Evolutionary conservation across 345 rosid species (phyloP).

Genomic region (Euphorbia peplus): DNA sequence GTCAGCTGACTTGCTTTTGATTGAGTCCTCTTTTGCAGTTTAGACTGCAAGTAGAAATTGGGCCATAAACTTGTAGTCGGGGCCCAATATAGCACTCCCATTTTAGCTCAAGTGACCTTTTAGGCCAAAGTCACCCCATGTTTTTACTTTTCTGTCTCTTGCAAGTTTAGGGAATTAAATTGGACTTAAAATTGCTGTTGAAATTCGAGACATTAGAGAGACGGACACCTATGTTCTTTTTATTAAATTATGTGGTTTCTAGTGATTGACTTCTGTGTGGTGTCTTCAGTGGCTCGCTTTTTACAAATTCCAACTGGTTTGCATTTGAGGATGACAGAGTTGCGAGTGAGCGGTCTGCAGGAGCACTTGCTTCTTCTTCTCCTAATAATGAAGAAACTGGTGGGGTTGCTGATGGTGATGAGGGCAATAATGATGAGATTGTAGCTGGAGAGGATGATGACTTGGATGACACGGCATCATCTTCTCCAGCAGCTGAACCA

Average conservation of each 20-base stretch:
- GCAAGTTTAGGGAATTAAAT: not conserved
- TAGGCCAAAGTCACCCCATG: not conserved
- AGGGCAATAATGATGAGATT: constrained; percentile 35
- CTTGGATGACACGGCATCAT: constrained; percentile 45
- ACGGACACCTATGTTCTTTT: not conserved
- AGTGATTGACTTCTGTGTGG: constrained; percentile 2
- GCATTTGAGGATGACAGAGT: constrained; percentile 73
- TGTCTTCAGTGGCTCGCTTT: constrained; percentile 66
- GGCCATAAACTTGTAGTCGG: not conserved
- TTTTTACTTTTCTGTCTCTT: not conserved
- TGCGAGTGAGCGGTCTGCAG: constrained; percentile 50
- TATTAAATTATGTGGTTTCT: not conserved
- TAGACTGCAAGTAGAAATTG: not conserved
- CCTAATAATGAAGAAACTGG: constrained; percentile 46
- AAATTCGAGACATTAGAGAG: not conserved
- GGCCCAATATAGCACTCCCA: too few relatives aligned
- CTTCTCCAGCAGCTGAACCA: constrained; percentile 39
- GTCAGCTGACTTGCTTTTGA: not conserved
- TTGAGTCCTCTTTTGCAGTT: not conserved
- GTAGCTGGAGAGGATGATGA: constrained; percentile 47
- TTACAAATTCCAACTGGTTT: constrained; percentile 89
- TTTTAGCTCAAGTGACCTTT: not conserved
- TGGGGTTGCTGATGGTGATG: constrained; percentile 26
- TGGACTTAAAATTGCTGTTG: not conserved
- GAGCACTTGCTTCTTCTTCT: constrained; percentile 57